A percentile compares a stretch with the other conserved stretches of the same genome.
Evolutionary conservation across 1,284 basidiomycete genomes (phyloP).

Genomic region (Cryptococcus floricola): DNA sequence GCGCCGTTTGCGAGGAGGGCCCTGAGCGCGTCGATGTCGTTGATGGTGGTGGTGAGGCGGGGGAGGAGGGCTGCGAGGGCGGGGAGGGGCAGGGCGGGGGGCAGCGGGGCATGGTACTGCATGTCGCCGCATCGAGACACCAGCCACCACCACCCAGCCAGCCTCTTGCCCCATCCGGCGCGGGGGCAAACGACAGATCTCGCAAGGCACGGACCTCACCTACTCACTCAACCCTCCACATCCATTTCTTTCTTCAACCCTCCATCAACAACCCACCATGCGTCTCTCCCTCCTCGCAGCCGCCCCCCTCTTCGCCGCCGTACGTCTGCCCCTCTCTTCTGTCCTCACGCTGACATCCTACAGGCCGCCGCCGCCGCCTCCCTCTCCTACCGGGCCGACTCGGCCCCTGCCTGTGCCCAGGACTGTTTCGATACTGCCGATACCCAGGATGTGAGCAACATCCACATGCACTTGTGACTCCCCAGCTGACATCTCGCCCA

Average conservation of each 20-base stretch:
- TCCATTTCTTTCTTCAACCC: neutral
- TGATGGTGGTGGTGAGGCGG: constrained; percentile 39
- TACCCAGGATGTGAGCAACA: constrained; percentile 11
- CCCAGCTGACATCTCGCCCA: neutral
- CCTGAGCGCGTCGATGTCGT: constrained; percentile 41
- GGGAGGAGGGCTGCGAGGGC: constrained; percentile 36
- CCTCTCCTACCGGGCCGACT: neutral
- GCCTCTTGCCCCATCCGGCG: neutral
- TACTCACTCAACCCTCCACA: neutral
- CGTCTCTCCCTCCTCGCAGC: constrained; percentile 11
- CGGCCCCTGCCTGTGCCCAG: constrained; percentile 13
- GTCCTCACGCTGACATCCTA: neutral
- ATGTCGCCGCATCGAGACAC: neutral
- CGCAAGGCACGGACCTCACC: no score
- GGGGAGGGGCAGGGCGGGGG: constrained; percentile 27
- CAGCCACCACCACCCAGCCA: neutral
- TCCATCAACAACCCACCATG: constrained; percentile 7
- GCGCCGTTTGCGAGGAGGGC: constrained; percentile 29
- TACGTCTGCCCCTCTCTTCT: neutral
- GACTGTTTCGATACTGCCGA: constrained; percentile 14
- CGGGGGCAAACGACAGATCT: no score
- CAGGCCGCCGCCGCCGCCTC: neutral
- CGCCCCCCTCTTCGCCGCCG: constrained; percentile 3
- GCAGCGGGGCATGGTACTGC: constrained; percentile 20
- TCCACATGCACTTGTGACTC: neutral